Conservation (phyloP, 192 early-diverging fungal genomes). For the Obelidium mucronatum region DNA sequence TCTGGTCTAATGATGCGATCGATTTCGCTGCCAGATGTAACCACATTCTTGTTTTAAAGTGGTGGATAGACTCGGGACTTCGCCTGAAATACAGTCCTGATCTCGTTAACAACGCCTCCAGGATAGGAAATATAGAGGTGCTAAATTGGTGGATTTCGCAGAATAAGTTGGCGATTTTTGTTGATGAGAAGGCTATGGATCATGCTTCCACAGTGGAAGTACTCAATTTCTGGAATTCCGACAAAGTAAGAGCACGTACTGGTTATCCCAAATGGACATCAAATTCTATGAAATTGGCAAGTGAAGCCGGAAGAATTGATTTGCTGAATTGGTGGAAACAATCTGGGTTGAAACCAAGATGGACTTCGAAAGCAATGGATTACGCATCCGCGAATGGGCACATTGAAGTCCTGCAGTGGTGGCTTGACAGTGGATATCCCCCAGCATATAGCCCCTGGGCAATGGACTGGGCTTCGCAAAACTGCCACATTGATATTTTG, state of each 20-base stretch:
- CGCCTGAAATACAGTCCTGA: neutral
- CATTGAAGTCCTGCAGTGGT: neutral
- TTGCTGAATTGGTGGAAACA: constrained; percentile 21
- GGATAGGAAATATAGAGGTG: neutral
- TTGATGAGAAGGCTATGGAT: neutral
- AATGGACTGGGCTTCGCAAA: neutral
- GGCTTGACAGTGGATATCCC: neutral
- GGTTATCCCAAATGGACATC: neutral
- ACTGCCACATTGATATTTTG: neutral
- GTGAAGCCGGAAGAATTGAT: neutral
- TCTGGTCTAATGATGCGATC: neutral
- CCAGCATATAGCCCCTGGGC: neutral
- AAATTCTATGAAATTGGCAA: neutral
- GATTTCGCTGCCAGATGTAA: neutral
- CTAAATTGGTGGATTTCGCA: neutral
- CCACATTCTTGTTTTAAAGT: neutral
- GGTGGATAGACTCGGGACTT: neutral
- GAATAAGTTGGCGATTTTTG: neutral
- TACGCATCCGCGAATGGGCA: constrained; percentile 4
- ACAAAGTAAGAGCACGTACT: neutral
- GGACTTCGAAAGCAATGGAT: neutral
- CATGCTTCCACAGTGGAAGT: neutral
- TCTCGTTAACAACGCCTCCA: neutral
- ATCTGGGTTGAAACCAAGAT: neutral
- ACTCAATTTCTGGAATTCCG: neutral